These are phyloP conservation scores for Sugiyamaella boreocaroliniensis DNA, from an alignment of 805 yeast species.

Conservation along the genomic window DNA sequence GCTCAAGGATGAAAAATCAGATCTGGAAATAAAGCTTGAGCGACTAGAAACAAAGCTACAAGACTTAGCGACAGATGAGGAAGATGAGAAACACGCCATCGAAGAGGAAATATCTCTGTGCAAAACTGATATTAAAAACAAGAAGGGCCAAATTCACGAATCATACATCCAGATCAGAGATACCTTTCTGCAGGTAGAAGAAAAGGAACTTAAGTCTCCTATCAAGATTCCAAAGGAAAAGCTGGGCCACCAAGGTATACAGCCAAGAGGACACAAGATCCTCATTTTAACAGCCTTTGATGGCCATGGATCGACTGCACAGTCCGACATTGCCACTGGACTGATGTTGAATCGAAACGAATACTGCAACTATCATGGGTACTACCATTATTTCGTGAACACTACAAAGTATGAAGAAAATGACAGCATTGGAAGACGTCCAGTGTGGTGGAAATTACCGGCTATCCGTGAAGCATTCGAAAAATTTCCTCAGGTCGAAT, in stretches of 20 bases:
- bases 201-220: background rate
- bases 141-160: background rate
- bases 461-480: conserved; percentile 29
- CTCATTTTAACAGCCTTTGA: conserved; percentile 24
- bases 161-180: background rate
- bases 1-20: too few species aligned
- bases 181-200: background rate
- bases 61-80: too few species aligned
- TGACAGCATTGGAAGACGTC: conserved; percentile 8
- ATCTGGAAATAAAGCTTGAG: too few species aligned
- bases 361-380: conserved; percentile 30
- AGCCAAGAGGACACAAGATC: conserved; percentile 8
- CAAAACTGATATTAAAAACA: too few species aligned
- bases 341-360: conserved; percentile 25
- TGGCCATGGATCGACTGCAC: conserved; percentile 19
- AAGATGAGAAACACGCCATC: too few species aligned
- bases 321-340: conserved; percentile 11
- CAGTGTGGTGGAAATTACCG: conserved; percentile 30
- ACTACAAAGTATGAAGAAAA: conserved; percentile 14
- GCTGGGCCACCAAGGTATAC: conserved; percentile 6
- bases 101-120: too few species aligned
- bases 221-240: background rate
- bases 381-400: conserved; percentile 25
- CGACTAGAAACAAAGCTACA: too few species aligned
- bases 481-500: conserved; percentile 28